Evolutionary conservation across 768 basidiomycete genomes (phyloP), one percentile per base, ranked within the genome.

Genomic region (Collybia sordida): DNA sequence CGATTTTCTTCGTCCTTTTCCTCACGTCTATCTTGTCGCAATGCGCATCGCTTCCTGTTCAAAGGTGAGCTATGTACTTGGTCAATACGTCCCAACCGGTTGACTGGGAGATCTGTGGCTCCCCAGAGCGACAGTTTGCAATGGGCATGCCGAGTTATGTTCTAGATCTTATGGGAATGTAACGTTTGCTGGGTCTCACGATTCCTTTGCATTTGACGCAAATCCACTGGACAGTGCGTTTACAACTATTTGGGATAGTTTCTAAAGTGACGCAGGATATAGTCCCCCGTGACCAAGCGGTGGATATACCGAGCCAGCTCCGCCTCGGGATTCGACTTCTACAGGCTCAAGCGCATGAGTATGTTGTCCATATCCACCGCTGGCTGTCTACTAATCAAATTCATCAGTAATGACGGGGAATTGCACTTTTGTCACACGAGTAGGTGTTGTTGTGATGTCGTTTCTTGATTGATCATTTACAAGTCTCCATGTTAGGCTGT

Each of bases 351-450:
- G 63, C 80, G 0, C 82, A 78, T 59, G 45, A 74, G 69, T 43
- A 31, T 36, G 15, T 48, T 28, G 9, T 40, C 53, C 23, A 43
- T 27, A 1, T 19, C 18, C 3, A 15, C 2, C n/a, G 9, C 21
- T 23, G 35, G 22, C 15, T 51, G 38, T 12, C 28, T 15, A 12
- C 25, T 14, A 31, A 21, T 35, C 12, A 9, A 6, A n/a, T 47
- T 27, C 42, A 28, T 14, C 31, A 70, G 66, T 41, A 65, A 72
- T 31, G 64, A 75, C 45, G 74, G 71, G 4, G 72, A 69, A 2
- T 65, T 88, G 6, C 81, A 81, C 56, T 83, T 88, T 55, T 89
- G 87, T 61, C 87, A 88, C 61, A 82, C 83, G 2, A 80, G 75
- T 82, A 58, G 57, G 79, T 69, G 12, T 42, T 49, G 42, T 31